These are phyloP conservation scores for Apiotrichum gracile DNA, from an alignment of 1,284 basidiomycete genomes.

Conservation along the genomic window DNA sequence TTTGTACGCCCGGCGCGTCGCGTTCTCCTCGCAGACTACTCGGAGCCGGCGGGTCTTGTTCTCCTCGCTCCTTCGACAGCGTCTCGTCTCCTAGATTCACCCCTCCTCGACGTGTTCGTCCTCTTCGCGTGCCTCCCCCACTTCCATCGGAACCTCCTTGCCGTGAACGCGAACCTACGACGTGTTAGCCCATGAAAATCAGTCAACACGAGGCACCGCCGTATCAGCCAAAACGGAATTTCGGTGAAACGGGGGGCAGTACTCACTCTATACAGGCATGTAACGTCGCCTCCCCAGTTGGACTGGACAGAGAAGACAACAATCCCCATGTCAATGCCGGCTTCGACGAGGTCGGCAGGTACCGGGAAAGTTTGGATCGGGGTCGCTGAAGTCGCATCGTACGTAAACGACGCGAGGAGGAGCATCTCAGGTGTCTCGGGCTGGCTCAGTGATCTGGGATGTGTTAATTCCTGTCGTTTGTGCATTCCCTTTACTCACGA, in stretches of 20 bases:
- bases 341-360: conserved; percentile 57
- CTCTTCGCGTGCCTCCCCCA: not conserved
- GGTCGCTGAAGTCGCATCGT: conserved; percentile 62
- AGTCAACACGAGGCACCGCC: no score
- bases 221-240: no score
- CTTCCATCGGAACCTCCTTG: not conserved
- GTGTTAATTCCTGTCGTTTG: no score
- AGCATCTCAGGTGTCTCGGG: conserved; percentile 38
- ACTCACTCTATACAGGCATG: conserved; percentile 80
- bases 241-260: not conserved
- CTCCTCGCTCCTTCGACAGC: no score
- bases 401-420: conserved; percentile 69
- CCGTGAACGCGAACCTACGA: conserved; percentile 1
- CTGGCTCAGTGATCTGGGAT: conserved; percentile 24
- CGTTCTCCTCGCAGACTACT: no score
- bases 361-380: conserved; percentile 85
- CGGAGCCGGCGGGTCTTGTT: no score
- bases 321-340: conserved; percentile 71
- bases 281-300: conserved; percentile 85
- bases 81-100: not conserved
- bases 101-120: not conserved
- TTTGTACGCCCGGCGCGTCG: no score
- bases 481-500: no score
- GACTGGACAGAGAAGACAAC: conserved; percentile 70
- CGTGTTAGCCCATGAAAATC: no score